These are phyloP conservation scores for Flaveria brownii DNA, from an alignment of 129 eudicot genomes.

Conservation along the genomic window DNA sequence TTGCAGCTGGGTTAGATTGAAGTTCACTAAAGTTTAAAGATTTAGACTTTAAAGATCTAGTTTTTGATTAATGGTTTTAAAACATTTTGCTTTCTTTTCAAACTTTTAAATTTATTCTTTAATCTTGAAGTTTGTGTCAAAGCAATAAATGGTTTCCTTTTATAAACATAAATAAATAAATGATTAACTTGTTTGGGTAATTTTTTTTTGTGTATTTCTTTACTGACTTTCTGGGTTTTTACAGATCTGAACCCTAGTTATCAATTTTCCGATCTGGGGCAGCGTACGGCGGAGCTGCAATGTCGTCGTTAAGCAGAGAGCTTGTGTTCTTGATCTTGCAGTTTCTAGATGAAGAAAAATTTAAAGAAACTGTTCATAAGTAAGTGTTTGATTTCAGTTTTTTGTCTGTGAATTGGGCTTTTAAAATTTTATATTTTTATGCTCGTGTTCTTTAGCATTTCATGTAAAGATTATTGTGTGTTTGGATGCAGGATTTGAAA, in stretches of 20 bases:
- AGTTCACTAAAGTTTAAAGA: constrained; percentile 19
- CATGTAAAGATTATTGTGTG: constrained; percentile 10
- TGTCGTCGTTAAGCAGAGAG: constrained; percentile 94
- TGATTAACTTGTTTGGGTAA: constrained; percentile 28
- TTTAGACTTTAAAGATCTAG: constrained; percentile 15
- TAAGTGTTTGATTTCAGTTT: constrained; percentile 38
- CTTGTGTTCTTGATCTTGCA: constrained; percentile 89
- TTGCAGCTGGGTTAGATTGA: constrained; percentile 29
- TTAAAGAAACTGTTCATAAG: constrained; percentile 94
- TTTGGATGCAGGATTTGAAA: constrained; percentile 16
- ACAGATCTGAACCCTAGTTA: constrained; percentile 72
- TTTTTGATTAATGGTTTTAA: constrained; percentile 14
- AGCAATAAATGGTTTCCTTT: constrained; percentile 37
- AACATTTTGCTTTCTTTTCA: constrained; percentile 15
- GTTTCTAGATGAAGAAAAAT: constrained; percentile 94
- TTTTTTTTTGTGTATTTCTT: constrained; percentile 33
- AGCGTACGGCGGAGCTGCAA: constrained; percentile 38
- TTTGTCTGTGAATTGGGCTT: not conserved
- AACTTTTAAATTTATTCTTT: constrained; percentile 14
- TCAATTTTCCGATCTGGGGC: constrained; percentile 35
- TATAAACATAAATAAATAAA: constrained; percentile 40
- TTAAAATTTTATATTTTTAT: constrained; percentile 6
- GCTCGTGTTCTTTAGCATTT: not conserved
- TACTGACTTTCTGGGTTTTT: constrained; percentile 34
- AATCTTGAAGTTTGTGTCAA: constrained; percentile 48